Base-by-base conservation (phyloP, 2,329 filamentous ascomycete genomes). In the Penicillium decumbens region DNA sequence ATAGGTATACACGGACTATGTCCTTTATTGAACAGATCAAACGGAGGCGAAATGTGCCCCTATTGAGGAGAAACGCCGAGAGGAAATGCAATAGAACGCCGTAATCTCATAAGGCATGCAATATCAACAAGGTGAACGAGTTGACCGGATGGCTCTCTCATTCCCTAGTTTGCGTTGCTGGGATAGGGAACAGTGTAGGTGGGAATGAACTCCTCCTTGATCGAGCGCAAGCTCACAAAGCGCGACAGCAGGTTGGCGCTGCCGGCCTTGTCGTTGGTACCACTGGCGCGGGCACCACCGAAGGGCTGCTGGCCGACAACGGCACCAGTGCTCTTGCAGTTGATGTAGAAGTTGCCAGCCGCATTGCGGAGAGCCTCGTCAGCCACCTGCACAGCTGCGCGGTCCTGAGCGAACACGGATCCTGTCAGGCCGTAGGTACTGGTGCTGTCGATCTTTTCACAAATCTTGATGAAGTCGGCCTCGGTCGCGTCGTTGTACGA, bases 271-370 rank as follows among this genome's bases (percentile, higher is more conserved):
- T 88, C 85, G 65, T 88, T 87, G 20, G 84, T 88, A 24, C 84
- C 84, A 53, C 81, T 84, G 6, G 82, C 83, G 55, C 85, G 75
- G 10, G 82, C 79, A 45, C 84, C 84, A 20, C 84, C 84, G 65
- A 88, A 88, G 3, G 84, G 81, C 73, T 88, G 84, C 72, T 88
- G 85, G 12, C 83, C 84, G 6, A 87, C 84, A 23, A 88, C 83
- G 13, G 84, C 84, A 33, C 84, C 85, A 1, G 84, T 88, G 69
- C 81, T 73, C 63, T 75, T 73, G 61, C 65, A 71, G 60, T 75
- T 73, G 51, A 73, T 67, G 50, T 73, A 73, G 54, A 73, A 71
- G 55, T 72, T 73, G 4, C 71, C 71, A 32, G 70, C 71, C 9
- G 68, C 56, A 47, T 66, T 64, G 33, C 69, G 66, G 27, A 73